phyloP scores from a whole-genome alignment of 2,329 filamentous ascomycete genomes.

The Xylaria sp. region DNA sequence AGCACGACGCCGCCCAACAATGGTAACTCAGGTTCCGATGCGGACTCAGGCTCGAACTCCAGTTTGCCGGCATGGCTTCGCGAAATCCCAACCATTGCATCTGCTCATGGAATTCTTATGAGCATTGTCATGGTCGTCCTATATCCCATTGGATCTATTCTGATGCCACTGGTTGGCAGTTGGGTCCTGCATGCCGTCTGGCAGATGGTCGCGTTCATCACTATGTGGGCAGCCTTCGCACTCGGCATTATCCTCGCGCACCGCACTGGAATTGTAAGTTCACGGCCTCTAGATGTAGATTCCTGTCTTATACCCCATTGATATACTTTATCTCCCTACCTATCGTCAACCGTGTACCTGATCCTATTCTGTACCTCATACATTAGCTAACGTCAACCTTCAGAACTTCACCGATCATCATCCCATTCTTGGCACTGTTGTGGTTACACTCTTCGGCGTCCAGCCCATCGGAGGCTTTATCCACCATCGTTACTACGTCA shows the following conservation, averaged over 20 bases:
- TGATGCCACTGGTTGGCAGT: constrained; percentile 68
- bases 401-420: constrained; percentile 65
- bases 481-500: constrained; percentile 66
- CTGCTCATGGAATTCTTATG: constrained; percentile 68
- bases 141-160: constrained; percentile 68
- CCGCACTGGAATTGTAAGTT: constrained; percentile 44
- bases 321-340: neutral
- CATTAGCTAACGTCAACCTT: neutral
- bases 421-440: constrained; percentile 64
- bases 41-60: constrained; percentile 8
- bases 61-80: constrained; percentile 17
- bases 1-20: constrained; percentile 22
- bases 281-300: neutral
- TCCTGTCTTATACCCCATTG: neutral
- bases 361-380: neutral
- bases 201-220: constrained; percentile 63
- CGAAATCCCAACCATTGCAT: constrained; percentile 33
- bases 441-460: constrained; percentile 63
- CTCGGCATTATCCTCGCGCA: constrained; percentile 62
- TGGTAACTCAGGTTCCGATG: constrained; percentile 30
- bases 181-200: constrained; percentile 67
- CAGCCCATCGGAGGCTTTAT: constrained; percentile 67
- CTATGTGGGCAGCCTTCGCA: constrained; percentile 67
- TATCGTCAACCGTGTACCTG: neutral
- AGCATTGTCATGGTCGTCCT: constrained; percentile 66